These are phyloP conservation scores for Strigomonas culicis DNA, from an alignment of 208 protist species.

Conservation along the genomic window DNA sequence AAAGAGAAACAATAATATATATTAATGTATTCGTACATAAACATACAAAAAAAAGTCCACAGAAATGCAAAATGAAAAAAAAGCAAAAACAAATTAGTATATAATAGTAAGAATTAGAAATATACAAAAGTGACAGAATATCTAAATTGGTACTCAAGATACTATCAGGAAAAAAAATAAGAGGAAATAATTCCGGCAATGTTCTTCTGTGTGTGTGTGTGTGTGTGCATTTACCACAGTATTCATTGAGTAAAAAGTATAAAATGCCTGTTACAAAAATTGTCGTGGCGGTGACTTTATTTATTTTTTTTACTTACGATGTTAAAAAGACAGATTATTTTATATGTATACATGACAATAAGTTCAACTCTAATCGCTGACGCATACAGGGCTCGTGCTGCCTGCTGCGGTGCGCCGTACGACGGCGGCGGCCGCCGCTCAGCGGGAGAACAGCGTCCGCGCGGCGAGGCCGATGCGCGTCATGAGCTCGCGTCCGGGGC, in stretches of 20 bases:
- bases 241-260: not conserved
- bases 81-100: conserved; percentile 6
- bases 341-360: too few species aligned
- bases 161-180: not conserved
- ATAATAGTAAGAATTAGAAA: not conserved
- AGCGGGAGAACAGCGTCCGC: too few species aligned
- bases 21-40: not conserved
- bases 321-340: too few species aligned
- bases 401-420: too few species aligned
- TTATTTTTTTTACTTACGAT: too few species aligned
- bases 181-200: not conserved
- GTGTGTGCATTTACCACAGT: too few species aligned
- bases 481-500: too few species aligned
- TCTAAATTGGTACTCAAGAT: not conserved
- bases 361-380: not conserved
- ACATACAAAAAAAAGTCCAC: not conserved
- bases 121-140: not conserved
- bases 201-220: not conserved
- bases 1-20: not conserved
- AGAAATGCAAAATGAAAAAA: not conserved
- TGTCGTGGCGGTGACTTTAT: too few species aligned
- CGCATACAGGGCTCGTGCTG: too few species aligned
- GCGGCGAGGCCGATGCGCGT: too few species aligned
- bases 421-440: too few species aligned
- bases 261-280: not conserved